A percentile compares a stretch with the other conserved stretches of the same genome.
Evolutionary conservation across 1,139 yeast genomes (phyloP).

Genomic region (Debaryomyces robertsiae): DNA sequence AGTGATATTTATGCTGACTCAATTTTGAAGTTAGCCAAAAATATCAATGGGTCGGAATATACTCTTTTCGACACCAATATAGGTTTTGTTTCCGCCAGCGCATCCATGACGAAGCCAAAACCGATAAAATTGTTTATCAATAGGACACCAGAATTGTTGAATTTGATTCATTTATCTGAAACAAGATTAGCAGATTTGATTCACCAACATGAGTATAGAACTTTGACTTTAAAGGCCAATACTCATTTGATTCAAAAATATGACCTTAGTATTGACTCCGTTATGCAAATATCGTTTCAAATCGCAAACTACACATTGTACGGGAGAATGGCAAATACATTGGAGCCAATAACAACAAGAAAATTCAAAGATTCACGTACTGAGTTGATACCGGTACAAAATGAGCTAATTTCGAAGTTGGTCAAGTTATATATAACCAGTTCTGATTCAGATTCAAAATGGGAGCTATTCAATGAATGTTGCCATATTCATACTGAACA

Average conservation of each 20-base stretch:
- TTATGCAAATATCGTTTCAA: conserved; percentile 68
- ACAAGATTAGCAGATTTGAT: conserved; percentile 76
- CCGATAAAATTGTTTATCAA: conserved; percentile 48
- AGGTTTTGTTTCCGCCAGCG: conserved; percentile 40
- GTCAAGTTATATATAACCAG: conserved; percentile 64
- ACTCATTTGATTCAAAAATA: conserved; percentile 51
- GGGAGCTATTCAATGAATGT: conserved; percentile 54
- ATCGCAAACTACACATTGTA: conserved; percentile 72
- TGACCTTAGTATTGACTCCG: conserved; percentile 62
- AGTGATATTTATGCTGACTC: conserved; percentile 78
- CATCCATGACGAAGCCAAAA: conserved; percentile 43
- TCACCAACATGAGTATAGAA: conserved; percentile 65
- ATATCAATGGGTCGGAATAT: conserved; percentile 70
- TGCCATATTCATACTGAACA: conserved; percentile 54
- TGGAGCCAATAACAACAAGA: conserved; percentile 76
- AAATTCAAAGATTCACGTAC: conserved; percentile 68
- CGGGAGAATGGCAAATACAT: conserved; percentile 65
- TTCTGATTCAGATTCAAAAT: conserved; percentile 47
- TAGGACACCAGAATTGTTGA: conserved; percentile 47
- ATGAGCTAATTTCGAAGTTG: conserved; percentile 50
- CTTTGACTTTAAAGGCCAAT: conserved; percentile 43
- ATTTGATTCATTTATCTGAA: conserved; percentile 67
- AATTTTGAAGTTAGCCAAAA: conserved; percentile 67
- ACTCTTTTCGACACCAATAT: conserved; percentile 55
- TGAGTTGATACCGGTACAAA: conserved; percentile 66